Evolutionary conservation across 1,284 basidiomycete species (phyloP), one percentile per base, ranked within the genome.

Genomic region (Paramarasmius palmivorus): DNA sequence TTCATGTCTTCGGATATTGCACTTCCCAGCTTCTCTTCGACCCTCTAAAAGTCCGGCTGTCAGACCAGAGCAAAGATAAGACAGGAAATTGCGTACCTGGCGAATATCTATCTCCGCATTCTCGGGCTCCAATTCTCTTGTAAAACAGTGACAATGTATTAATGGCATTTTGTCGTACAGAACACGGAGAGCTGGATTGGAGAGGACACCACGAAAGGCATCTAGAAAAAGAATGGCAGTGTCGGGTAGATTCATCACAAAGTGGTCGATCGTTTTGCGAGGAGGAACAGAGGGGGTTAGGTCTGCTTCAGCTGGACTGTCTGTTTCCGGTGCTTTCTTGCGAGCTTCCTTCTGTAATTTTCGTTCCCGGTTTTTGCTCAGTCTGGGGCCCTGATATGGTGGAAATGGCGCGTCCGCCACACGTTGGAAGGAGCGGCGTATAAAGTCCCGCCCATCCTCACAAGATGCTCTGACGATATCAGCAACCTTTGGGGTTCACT

Each of bases 111-210:
- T 69, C 64, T 84, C 78, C 4, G 92, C 93, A 41, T 73, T 74
- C 19, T 79, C 81, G 35, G 66, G 69, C 50, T 94, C 92, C n/a
- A 86, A 65, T 67, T 95, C 91, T 57, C 93, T 87, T 36, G 94
- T 95, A 70, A 99, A 99, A 73, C 95, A 98, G 69, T 99, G 91
- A 57, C 93, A 95, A 67, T 99, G 97, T 7, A 99, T 80, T 78
- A 93, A 83, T 0, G 97, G 96, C 84, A 93, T 86, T 53, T 82
- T 64, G n/a, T 73, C 68, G 68, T 88, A 89, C 56, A 78, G 58
- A 3, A 68, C 70, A 67, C 64, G 15, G 60, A 60, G 39, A 64
- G 60, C 42, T 65, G 64, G 44, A 35, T 65, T 65, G 36, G 71
- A 72, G 66, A 90, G 78, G 58, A 90, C 73, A 0, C 93, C 94